Evolutionary conservation across 108 stramenopile genomes (phyloP).

Genomic region (Chaetoceros muelleri): DNA sequence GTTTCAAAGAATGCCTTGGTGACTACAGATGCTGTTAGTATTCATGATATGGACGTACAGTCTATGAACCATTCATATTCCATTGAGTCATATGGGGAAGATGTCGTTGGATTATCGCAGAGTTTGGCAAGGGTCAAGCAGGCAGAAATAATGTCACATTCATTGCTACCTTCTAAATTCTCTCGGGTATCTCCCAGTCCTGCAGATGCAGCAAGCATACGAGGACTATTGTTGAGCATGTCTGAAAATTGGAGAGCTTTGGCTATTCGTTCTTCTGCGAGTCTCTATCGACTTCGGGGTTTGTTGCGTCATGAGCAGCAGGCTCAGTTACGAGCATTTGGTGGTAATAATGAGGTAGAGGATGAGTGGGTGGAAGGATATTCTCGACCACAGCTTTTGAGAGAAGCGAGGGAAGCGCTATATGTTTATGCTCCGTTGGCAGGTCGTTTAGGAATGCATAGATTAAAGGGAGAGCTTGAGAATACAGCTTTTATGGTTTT

Average conservation of each 20-base stretch:
- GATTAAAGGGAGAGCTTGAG: slow-evolving; percentile 54
- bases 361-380: not conserved
- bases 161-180: slow-evolving; percentile 2
- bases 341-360: not conserved
- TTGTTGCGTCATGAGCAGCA: slow-evolving; percentile 12
- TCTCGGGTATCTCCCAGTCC: slow-evolving; percentile 3
- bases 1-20: not conserved
- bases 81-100: slow-evolving; percentile 22
- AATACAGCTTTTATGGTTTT: slow-evolving; percentile 57
- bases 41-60: not conserved
- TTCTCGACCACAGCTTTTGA: slow-evolving; percentile 4
- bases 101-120: slow-evolving; percentile 24
- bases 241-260: slow-evolving; percentile 70
- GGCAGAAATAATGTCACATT: slow-evolving; percentile 49
- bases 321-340: not conserved
- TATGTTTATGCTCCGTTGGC: slow-evolving; percentile 55
- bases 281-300: slow-evolving; percentile 61
- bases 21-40: slow-evolving; percentile 5
- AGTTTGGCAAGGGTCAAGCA: slow-evolving; percentile 54
- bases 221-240: slow-evolving; percentile 43
- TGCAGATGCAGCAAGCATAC: slow-evolving; percentile 29
- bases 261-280: slow-evolving; percentile 61
- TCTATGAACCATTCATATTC: not conserved
- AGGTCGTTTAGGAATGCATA: slow-evolving; percentile 59
- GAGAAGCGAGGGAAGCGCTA: slow-evolving; percentile 43